Evolutionary conservation across 2,329 filamentous ascomycete species (phyloP), one percentile per base, ranked within the genome.

Genomic region (Elsinoe ampelina): DNA sequence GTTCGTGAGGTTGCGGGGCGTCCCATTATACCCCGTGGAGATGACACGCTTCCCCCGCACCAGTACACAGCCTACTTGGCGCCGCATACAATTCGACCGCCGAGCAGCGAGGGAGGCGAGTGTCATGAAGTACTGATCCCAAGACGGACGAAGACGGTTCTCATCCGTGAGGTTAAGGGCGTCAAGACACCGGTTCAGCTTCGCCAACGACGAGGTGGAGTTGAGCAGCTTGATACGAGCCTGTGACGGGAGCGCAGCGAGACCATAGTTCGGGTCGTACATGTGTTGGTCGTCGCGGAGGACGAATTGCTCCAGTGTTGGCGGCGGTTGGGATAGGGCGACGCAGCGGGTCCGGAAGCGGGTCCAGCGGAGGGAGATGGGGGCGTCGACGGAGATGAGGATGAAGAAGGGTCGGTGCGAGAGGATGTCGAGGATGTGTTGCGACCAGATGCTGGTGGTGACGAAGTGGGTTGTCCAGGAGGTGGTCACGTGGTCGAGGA

Each of bases 91-190:
- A 72, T 98, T 98, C 67, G 85, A 89, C 61, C 93, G 82, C 63
- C 89, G 86, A 0, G 92, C 88, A 6, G 93, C 93, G 48, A 98
- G 82, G 34, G 87, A 89, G 4, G 93, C 91, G n/a, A 98, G 78
- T 39, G 88, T 83, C 93, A 98, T 98, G 69, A 98, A 98, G 75
- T 98, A 98, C 65, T 87, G 85, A 72, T 98, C 93, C 93, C 93
- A 98, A 50, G 82, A 85, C 0, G 93, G 93, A 1, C 93, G 83
- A 35, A 98, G 78, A 1, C 93, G 85, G 64, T 87, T 81, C 34
- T 85, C 80, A 66, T 93, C 84, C 1, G 86, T 79, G 22, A 98
- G 80, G 68, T 95, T 82, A 6, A 96, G 79, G 47, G 82, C 80
- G 50, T 80, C 78, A 1, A 98, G 80, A 7, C 87, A 85, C 2